A percentile compares a stretch with the other conserved stretches of the same genome.
These are phyloP conservation scores for Schizochytrium sp. DNA, from an alignment of 108 stramenopile genomes.

Conservation along the genomic window DNA sequence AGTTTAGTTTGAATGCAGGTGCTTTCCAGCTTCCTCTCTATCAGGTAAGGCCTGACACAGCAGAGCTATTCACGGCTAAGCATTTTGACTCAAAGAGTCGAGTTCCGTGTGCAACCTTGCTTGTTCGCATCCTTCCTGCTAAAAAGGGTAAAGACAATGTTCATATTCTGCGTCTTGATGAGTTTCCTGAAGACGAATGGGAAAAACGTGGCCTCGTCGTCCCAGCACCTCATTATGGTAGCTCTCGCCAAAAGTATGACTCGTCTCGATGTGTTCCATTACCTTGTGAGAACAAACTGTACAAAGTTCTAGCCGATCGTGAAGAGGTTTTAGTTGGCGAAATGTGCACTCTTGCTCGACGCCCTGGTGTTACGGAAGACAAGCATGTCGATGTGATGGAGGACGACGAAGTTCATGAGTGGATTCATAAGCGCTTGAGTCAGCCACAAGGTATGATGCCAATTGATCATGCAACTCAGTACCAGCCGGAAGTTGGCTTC, in stretches of 20 bases:
- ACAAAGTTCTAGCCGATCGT: conserved; percentile 29
- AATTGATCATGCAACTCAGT: conserved; percentile 10
- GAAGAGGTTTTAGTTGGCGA: conserved; percentile 47
- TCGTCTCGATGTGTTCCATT: conserved; percentile 32
- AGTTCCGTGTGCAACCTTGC: conserved; percentile 31
- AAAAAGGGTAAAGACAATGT: conserved; percentile 48
- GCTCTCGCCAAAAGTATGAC: not conserved
- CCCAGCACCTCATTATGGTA: conserved; percentile 26
- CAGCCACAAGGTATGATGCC: conserved; percentile 53
- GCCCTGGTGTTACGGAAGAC: conserved; percentile 30
- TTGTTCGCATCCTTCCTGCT: conserved; percentile 47
- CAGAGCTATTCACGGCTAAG: not conserved
- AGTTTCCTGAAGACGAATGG: not conserved
- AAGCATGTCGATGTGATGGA: conserved; percentile 57
- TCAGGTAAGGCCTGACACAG: conserved; percentile 30
- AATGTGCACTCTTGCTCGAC: conserved; percentile 1
- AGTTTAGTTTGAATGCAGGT: not conserved
- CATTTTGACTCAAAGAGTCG: not conserved
- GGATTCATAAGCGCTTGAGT: not conserved
- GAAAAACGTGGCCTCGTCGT: conserved; percentile 16
- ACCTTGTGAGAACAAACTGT: conserved; percentile 42
- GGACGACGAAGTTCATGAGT: conserved; percentile 35
- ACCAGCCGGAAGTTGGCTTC: conserved; percentile 27
- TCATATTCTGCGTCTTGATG: conserved; percentile 42
- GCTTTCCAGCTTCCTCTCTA: conserved; percentile 30